Percentiles rank a stretch among this genome's conserved stretches.
Evolutionary conservation across 129 eudicot genomes (phyloP).

Genomic region (Calendula officinalis): DNA sequence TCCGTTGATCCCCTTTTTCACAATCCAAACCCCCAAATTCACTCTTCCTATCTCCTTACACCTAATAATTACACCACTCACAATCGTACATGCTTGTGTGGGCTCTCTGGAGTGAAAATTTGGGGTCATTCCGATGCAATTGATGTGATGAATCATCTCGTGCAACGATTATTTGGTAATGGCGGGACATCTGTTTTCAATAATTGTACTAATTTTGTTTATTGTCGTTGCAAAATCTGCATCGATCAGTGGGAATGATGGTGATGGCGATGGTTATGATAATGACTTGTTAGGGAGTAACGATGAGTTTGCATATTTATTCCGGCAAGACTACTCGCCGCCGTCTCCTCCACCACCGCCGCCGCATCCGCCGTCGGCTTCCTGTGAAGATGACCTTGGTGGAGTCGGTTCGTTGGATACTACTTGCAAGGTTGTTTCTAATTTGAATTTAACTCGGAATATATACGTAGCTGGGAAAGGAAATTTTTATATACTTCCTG

Average conservation of each 20-base stretch:
- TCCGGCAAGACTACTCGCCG: slow-evolving; percentile 90
- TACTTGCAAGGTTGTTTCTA: slow-evolving; percentile 73
- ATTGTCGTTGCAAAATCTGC: not conserved
- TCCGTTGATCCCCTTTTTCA: slow-evolving; percentile 14
- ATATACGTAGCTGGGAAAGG: slow-evolving; percentile 92
- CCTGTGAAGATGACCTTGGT: slow-evolving; percentile 77
- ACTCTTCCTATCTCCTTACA: not conserved
- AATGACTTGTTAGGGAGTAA: slow-evolving; percentile 24
- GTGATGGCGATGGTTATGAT: slow-evolving; percentile 12
- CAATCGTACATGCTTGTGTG: not conserved
- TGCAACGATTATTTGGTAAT: slow-evolving; percentile 27
- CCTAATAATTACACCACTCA: not conserved
- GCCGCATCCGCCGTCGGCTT: slow-evolving; percentile 81
- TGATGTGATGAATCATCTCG: slow-evolving; percentile 33
- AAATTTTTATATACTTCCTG: slow-evolving; percentile 68
- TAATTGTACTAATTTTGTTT: slow-evolving; percentile 14
- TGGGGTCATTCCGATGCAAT: slow-evolving; percentile 33
- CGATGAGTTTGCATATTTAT: slow-evolving; percentile 27
- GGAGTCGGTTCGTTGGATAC: slow-evolving; percentile 90
- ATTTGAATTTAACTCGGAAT: slow-evolving; percentile 60
- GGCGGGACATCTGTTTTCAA: slow-evolving; percentile 16
- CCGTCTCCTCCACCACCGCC: slow-evolving; percentile 99
- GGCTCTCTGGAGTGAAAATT: slow-evolving; percentile 5
- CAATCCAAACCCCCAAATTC: not conserved
- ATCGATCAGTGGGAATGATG: not conserved